Evolutionary conservation across 2,329 filamentous ascomycete genomes (phyloP).

Genomic region (Raffaelea albimanens): DNA sequence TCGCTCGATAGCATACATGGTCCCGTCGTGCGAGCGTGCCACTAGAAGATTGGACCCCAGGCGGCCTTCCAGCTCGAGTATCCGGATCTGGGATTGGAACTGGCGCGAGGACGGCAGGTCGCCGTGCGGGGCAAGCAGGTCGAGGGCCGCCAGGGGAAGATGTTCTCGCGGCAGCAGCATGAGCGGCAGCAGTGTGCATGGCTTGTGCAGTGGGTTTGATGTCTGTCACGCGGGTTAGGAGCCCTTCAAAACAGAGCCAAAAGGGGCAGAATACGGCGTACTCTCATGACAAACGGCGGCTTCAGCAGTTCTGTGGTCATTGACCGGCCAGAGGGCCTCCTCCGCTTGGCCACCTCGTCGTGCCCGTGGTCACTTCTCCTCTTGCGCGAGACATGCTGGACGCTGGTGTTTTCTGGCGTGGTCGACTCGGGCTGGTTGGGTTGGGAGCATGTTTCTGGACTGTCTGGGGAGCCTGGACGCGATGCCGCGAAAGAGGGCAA

Average conservation of each 20-base stretch:
- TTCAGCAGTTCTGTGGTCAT: constrained; percentile 41
- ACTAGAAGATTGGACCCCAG: constrained; percentile 51
- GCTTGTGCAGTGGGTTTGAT: constrained; percentile 39
- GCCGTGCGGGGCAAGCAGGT: constrained; percentile 40
- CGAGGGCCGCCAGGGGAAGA: constrained; percentile 52
- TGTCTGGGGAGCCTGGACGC: too few species aligned
- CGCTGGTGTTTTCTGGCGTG: constrained; percentile 23
- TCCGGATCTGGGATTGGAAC: constrained; percentile 53
- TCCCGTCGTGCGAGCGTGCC: constrained; percentile 38
- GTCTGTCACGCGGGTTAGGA: constrained; percentile 29
- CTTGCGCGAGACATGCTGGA: constrained; percentile 21
- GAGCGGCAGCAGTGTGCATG: constrained; percentile 47
- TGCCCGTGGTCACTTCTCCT: constrained; percentile 16
- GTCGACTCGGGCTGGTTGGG: constrained; percentile 7
- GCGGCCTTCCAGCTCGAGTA: constrained; percentile 54
- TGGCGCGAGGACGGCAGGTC: constrained; percentile 43
- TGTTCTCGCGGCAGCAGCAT: constrained; percentile 54
- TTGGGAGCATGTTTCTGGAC: too few species aligned
- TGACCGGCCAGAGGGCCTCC: constrained; percentile 7
- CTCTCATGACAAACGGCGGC: constrained; percentile 43
- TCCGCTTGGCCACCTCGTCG: constrained; percentile 15
- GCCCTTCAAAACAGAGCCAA: background rate
- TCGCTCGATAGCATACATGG: constrained; percentile 56
- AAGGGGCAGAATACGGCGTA: constrained; percentile 15
- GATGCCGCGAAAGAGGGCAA: too few species aligned